These are phyloP conservation scores for Tetrahymena elliotti DNA, from an alignment of 73 alveolate genomes.

Conservation along the genomic window DNA sequence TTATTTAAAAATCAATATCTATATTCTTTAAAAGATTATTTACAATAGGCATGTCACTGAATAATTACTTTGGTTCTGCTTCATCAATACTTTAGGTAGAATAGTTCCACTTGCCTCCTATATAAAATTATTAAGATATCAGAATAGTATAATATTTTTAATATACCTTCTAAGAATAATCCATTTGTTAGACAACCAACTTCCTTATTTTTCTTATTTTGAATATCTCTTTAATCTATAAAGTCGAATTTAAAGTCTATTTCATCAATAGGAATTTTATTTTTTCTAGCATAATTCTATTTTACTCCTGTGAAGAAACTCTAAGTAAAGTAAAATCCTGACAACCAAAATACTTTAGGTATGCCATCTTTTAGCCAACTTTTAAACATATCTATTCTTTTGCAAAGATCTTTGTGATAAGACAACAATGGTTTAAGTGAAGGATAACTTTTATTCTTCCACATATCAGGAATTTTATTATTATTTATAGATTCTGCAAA, in stretches of 20 bases:
- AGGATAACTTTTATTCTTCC: constrained; percentile 80
- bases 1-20: constrained; percentile 23
- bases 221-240: background rate
- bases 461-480: constrained; percentile 77
- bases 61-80: background rate
- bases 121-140: background rate
- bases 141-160: constrained; percentile 33
- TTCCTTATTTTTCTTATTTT: constrained; percentile 59
- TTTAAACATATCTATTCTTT: constrained; percentile 77
- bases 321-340: constrained; percentile 94
- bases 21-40: background rate
- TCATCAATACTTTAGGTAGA: background rate
- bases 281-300: constrained; percentile 87
- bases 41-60: background rate
- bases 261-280: constrained; percentile 87
- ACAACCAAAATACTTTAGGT: constrained; percentile 89
- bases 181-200: constrained; percentile 59
- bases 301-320: constrained; percentile 91
- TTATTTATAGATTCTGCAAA: constrained; percentile 71
- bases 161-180: constrained; percentile 62
- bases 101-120: background rate
- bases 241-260: constrained; percentile 69
- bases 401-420: constrained; percentile 74
- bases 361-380: constrained; percentile 85
- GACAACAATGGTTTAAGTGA: constrained; percentile 78